Conservation (phyloP, 2,329 filamentous ascomycete species). For the Ophiostoma tasmaniense region DNA sequence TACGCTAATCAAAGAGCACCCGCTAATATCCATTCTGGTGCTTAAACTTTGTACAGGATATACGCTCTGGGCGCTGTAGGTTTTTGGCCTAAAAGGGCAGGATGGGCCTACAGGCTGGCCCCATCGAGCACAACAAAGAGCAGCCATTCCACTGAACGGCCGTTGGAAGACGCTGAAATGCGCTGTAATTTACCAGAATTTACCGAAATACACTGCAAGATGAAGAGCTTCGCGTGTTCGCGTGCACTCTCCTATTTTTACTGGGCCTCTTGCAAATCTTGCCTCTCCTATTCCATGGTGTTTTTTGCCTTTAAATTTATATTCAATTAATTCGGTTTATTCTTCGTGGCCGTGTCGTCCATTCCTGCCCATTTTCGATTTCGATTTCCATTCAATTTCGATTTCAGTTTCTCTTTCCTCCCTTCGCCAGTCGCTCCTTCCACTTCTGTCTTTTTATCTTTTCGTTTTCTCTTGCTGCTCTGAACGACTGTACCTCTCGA, state of each 20-base stretch:
- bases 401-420: conserved; percentile 3
- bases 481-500: not conserved
- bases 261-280: conserved; percentile 9
- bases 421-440: conserved; percentile 12
- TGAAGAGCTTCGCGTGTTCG: not conserved
- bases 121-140: not conserved
- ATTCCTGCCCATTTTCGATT: conserved; percentile 8
- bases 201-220: not conserved
- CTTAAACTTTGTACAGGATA: not conserved
- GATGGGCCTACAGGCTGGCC: not conserved
- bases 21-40: not conserved
- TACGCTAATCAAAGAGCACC: conserved; percentile 14
- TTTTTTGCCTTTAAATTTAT: not conserved
- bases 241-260: not conserved
- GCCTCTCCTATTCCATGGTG: not conserved
- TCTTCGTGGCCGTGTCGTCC: conserved; percentile 13
- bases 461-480: not conserved
- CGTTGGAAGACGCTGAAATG: not conserved
- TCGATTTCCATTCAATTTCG: not conserved
- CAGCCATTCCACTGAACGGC: not conserved
- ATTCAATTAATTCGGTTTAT: conserved; percentile 8
- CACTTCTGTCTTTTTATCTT: not conserved
- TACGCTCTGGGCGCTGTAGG: not conserved
- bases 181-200: not conserved
- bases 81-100: not conserved